These are phyloP conservation scores for Erodium moschatum DNA, from an alignment of 441 rosid genomes.

Conservation along the genomic window DNA sequence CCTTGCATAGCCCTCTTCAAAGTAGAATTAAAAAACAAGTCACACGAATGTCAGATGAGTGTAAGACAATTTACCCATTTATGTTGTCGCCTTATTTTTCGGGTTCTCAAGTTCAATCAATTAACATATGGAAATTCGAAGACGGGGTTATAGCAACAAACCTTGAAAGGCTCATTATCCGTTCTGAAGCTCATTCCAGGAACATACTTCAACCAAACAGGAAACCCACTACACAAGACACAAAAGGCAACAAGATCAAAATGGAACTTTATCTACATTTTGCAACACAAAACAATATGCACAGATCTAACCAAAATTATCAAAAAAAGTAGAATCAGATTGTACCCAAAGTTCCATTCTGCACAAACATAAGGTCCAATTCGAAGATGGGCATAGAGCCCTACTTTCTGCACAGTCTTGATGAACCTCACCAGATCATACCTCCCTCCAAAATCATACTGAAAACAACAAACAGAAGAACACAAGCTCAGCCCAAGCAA, in stretches of 20 bases:
- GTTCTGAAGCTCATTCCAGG: slow-evolving; percentile 54
- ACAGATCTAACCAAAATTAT: slow-evolving; percentile 7
- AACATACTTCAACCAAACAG: slow-evolving; percentile 29
- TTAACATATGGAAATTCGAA: not conserved
- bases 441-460: slow-evolving; percentile 21
- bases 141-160: slow-evolving; percentile 9
- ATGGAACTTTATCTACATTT: not conserved
- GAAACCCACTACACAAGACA: slow-evolving; percentile 23
- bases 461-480: not conserved
- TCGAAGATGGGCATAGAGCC: slow-evolving; percentile 26
- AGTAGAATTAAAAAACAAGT: not conserved
- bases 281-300: not conserved
- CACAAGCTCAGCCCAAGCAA: not conserved
- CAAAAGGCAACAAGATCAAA: too few relatives aligned
- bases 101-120: not conserved
- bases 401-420: slow-evolving; percentile 24
- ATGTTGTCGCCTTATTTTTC: not conserved
- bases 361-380: slow-evolving; percentile 30
- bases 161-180: slow-evolving; percentile 61
- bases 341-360: slow-evolving; percentile 27
- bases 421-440: slow-evolving; percentile 21
- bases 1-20: slow-evolving; percentile 80
- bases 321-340: not conserved
- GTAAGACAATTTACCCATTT: not conserved
- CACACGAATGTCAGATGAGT: not conserved